These are phyloP conservation scores for Daldinia concentrica DNA, from an alignment of 495 filamentous ascomycete genomes.

Conservation along the genomic window DNA sequence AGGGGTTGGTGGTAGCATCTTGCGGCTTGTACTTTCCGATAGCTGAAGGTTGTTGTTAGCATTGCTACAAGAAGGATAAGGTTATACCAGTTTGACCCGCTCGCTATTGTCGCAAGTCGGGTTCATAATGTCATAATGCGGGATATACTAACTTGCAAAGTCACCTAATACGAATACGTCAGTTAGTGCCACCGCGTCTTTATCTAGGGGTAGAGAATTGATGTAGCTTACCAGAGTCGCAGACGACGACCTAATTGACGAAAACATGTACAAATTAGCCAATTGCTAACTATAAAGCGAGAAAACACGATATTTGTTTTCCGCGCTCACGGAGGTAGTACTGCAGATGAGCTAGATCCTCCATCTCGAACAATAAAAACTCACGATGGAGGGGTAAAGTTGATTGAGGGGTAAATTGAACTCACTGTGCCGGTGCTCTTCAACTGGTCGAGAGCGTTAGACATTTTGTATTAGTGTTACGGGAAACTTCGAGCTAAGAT, in stretches of 20 bases:
- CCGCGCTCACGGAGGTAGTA: background rate
- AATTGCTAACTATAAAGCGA: constrained; percentile 11
- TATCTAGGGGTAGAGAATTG: constrained; percentile 15
- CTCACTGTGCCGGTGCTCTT: constrained; percentile 95
- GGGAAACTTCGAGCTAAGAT: constrained; percentile 22
- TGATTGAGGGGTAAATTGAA: constrained; percentile 56
- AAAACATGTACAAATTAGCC: constrained; percentile 39
- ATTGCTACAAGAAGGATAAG: background rate
- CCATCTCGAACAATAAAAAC: constrained; percentile 26
- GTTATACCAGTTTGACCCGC: background rate
- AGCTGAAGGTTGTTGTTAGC: constrained; percentile 63
- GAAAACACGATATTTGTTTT: background rate
- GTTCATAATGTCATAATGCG: too few species aligned
- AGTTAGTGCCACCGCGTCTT: constrained; percentile 32
- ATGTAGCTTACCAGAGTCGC: constrained; percentile 84
- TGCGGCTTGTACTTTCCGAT: constrained; percentile 99
- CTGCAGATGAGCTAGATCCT: background rate
- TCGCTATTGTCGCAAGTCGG: constrained; percentile 4
- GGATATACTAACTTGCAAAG: constrained; percentile 73
- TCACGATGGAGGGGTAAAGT: constrained; percentile 47
- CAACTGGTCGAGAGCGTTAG: constrained; percentile 91
- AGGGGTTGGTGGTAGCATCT: constrained; percentile 99
- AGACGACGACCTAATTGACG: constrained; percentile 79
- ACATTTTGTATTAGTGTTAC: constrained; percentile 63
- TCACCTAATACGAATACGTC: constrained; percentile 64